Percentiles rank a stretch among this genome's conserved stretches.
Evolutionary conservation across 1,284 basidiomycete genomes (phyloP).

Genomic region (Tranzscheliella williamsii): DNA sequence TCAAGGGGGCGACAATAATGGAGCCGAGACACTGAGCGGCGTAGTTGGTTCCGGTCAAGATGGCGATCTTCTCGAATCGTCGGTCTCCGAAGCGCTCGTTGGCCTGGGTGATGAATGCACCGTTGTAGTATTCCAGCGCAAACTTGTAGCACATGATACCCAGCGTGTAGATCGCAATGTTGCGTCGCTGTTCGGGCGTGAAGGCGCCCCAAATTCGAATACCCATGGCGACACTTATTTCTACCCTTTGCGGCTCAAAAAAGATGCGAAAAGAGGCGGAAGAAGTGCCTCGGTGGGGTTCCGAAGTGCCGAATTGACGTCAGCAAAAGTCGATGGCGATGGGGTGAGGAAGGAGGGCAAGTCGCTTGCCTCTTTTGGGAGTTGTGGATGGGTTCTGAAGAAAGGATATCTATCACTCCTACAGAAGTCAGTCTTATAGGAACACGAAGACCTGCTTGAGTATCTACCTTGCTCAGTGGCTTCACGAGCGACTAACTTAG

Average conservation of each 20-base stretch:
- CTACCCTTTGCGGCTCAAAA: constrained; percentile 8
- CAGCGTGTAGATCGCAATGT: constrained; percentile 48
- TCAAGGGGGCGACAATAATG: constrained; percentile 58
- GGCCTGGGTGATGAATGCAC: constrained; percentile 54
- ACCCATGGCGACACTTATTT: no score
- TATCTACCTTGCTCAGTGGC: no score
- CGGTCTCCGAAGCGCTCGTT: constrained; percentile 50
- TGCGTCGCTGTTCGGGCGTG: constrained; percentile 44
- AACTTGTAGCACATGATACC: constrained; percentile 57
- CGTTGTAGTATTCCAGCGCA: constrained; percentile 42
- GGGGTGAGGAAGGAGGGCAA: no score
- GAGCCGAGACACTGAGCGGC: constrained; percentile 57
- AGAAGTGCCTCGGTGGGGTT: no score
- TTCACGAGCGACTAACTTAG: no score
- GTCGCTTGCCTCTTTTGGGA: no score
- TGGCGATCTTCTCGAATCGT: constrained; percentile 53
- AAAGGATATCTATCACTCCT: no score
- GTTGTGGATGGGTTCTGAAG: no score
- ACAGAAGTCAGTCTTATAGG: no score
- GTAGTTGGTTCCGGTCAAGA: constrained; percentile 56
- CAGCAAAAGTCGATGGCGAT: no score
- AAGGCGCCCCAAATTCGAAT: constrained; percentile 28
- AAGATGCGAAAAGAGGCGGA: constrained; percentile 3
- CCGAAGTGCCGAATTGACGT: no score
- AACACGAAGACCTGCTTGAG: no score